These are phyloP conservation scores for Castanospermum australe DNA, from an alignment of 306 rosid species.

Conservation along the genomic window DNA sequence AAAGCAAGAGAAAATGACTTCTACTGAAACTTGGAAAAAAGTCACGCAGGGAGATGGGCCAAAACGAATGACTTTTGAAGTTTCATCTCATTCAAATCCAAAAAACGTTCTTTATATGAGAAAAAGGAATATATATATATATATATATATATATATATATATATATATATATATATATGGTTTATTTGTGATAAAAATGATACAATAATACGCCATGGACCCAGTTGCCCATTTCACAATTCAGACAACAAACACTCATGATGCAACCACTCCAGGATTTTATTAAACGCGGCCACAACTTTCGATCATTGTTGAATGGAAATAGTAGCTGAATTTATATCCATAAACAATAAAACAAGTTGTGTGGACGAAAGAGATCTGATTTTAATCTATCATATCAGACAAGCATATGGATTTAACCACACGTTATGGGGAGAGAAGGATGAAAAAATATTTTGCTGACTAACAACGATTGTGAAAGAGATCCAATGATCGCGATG, in stretches of 20 bases:
- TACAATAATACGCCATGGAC: not conserved
- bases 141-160: not conserved
- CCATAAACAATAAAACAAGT: conserved; percentile 1
- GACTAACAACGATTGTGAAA: not conserved
- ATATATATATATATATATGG: not conserved
- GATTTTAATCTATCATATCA: not conserved
- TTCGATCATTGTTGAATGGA: not conserved
- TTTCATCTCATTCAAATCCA: conserved; percentile 24
- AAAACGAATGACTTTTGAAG: conserved; percentile 18
- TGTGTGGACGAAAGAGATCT: conserved; percentile 6
- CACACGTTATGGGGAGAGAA: not conserved
- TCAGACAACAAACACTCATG: conserved; percentile 29
- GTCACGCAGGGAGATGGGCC: conserved; percentile 4
- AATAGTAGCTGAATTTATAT: not conserved
- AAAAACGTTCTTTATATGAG: not conserved
- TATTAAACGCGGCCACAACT: conserved; percentile 18
- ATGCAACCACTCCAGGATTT: conserved; percentile 35
- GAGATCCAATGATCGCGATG: not conserved
- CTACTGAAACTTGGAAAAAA: conserved; percentile 16
- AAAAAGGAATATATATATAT: not conserved
- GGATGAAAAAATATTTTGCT: not conserved
- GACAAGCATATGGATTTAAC: conserved; percentile 17
- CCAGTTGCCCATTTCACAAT: conserved; percentile 17
- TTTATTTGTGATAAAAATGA: not conserved
- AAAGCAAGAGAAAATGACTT: conserved; percentile 40